These are phyloP conservation scores for Microsporum ferrugineum DNA, from an alignment of 2,329 filamentous ascomycete species.

Conservation along the genomic window DNA sequence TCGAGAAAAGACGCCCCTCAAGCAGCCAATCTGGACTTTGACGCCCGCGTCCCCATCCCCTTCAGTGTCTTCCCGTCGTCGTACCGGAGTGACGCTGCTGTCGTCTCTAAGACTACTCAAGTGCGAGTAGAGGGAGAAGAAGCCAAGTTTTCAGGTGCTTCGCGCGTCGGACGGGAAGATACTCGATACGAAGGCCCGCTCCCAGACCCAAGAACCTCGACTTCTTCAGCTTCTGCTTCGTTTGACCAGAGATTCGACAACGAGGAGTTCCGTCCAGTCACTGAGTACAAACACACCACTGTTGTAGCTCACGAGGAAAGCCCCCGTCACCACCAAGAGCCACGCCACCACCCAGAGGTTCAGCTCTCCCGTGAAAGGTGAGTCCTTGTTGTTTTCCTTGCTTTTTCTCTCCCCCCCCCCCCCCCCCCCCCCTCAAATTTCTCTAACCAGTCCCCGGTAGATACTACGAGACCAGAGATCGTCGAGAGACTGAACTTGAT, in stretches of 20 bases:
- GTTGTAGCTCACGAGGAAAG: conserved; percentile 25
- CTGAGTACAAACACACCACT: conserved; percentile 29
- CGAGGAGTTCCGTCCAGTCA: conserved; percentile 1
- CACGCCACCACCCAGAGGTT: conserved; percentile 35
- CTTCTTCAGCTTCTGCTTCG: conserved; percentile 6
- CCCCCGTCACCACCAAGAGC: conserved; percentile 23
- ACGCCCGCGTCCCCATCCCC: conserved; percentile 96
- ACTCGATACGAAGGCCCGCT: conserved; percentile 60
- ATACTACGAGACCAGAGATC: conserved; percentile 18
- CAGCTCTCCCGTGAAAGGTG: conserved; percentile 43
- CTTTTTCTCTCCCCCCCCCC: conserved; percentile 8
- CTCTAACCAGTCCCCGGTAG: conserved; percentile 4
- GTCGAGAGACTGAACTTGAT: conserved; percentile 32
- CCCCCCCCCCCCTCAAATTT: neutral
- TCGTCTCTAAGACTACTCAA: conserved; percentile 54
- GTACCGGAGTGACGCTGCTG: conserved; percentile 69
- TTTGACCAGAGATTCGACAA: conserved; percentile 6
- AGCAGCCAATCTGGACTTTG: conserved; percentile 99
- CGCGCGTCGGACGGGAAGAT: conserved; percentile 97
- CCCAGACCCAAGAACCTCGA: conserved; percentile 40
- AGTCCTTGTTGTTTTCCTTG: conserved; percentile 16
- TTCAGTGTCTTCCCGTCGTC: conserved; percentile 99
- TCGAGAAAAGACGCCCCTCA: conserved; percentile 63
- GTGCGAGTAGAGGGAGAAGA: conserved; percentile 85
- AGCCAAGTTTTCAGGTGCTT: conserved; percentile 60